These are phyloP conservation scores for Rhodomyrtus psidioides DNA, from an alignment of 441 rosid genomes.

Conservation along the genomic window DNA sequence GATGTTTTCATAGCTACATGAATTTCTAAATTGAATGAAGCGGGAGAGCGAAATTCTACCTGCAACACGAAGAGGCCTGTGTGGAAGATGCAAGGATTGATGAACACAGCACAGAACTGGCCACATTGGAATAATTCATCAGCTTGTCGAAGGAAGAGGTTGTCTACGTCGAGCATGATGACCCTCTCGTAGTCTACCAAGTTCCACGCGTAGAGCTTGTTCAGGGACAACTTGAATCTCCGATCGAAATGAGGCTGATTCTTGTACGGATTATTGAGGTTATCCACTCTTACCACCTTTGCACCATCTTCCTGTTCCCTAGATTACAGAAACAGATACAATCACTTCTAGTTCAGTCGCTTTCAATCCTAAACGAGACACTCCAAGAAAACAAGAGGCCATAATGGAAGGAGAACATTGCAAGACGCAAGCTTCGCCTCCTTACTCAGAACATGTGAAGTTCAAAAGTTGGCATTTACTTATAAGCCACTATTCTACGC, in stretches of 20 bases:
- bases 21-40: background rate
- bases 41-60: conserved; percentile 17
- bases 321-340: conserved; percentile 5
- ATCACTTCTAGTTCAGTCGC: background rate
- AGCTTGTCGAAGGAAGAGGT: conserved; percentile 67
- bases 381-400: background rate
- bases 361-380: background rate
- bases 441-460: background rate
- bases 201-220: conserved; percentile 91
- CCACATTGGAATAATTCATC: conserved; percentile 96
- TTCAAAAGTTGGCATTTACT: background rate
- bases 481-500: background rate
- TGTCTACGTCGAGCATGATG: conserved; percentile 87
- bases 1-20: background rate
- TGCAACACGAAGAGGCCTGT: conserved; percentile 90
- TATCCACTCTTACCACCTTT: conserved; percentile 72
- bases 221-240: conserved; percentile 81
- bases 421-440: background rate
- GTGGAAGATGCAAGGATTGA: conserved; percentile 95
- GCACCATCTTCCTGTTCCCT: conserved; percentile 85
- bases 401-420: background rate
- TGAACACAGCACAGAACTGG: conserved; percentile 87
- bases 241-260: conserved; percentile 39
- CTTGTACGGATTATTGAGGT: conserved; percentile 81
- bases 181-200: conserved; percentile 76